Evolutionary conservation across 768 basidiomycete genomes (phyloP), one percentile per base, ranked within the genome.

Genomic region (Naganishia friedmannii): DNA sequence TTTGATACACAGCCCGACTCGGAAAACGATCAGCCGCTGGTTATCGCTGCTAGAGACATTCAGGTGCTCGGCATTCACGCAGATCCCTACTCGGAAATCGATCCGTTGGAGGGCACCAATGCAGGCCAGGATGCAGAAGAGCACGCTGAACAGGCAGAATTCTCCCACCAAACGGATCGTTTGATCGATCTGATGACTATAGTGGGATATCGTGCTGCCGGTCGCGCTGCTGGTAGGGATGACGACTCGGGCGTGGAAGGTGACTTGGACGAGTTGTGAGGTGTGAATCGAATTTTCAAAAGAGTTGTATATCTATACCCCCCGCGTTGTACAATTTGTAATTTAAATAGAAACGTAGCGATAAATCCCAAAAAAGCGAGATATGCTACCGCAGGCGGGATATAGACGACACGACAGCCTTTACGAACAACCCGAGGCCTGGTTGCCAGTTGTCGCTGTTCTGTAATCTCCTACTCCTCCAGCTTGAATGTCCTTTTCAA

Each of bases 1-100:
- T 80, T 80, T 72, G 60, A 74, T 34, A 53, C 39, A 10, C 31
- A 37, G 31, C 12, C 54, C 53, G 32, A 65, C 31, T 19, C 29
- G 9, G 60, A 39, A 21, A 46, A 29, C 39, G 28, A 29, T 31
- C 26, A 23, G 23, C 48, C 19, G 13, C 13, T 7, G 55, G 39
- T 58, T 9, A 39, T 57, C 46, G 23, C 34, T 5, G 15, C 42
- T 3, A 39, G 57, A 68, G 32, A 39, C 29, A 28, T 45, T 29
- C n/a, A 56, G 23, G 29, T 23, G 60, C 60, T 63, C 12, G 60
- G 60, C 8, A n/a, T 63, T 17, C 37, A 23, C 4, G 37, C 23
- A 15, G 0, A 31, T 12, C 48, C 48, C n/a, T 51, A 51, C n/a
- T 42, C 57, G 5, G 66, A 53, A 12, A 54, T 56, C 13, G 70